Evolutionary conservation across 768 basidiomycete genomes (phyloP).

Genomic region (Auricularia cornea): DNA sequence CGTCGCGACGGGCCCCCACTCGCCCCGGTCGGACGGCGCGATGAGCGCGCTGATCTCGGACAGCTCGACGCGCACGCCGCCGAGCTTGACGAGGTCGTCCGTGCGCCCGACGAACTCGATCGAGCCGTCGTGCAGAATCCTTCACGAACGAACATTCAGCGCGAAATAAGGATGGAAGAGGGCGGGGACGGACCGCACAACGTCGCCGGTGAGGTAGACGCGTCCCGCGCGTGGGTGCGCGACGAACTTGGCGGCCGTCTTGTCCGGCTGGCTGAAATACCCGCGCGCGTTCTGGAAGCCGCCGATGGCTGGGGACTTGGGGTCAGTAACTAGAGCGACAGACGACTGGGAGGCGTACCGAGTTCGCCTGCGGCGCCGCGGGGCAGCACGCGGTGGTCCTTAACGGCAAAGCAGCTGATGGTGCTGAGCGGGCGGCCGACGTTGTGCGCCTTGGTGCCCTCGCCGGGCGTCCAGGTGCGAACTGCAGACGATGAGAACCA

Average conservation of each 20-base stretch:
- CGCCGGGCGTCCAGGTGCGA: neutral
- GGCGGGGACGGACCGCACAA: neutral
- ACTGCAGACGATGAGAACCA: neutral
- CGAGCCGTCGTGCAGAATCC: neutral
- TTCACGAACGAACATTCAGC: neutral
- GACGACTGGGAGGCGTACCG: neutral
- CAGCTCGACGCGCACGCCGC: neutral
- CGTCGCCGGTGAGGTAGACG: slow-evolving; percentile 1
- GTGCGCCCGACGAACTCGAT: neutral
- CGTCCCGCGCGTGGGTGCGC: neutral
- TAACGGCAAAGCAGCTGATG: neutral
- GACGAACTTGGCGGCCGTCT: slow-evolving; percentile 1
- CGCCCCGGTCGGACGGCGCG: neutral
- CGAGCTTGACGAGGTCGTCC: slow-evolving; percentile 1
- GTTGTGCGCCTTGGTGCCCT: neutral
- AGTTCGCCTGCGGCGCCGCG: neutral
- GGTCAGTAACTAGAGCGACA: neutral
- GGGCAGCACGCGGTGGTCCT: neutral
- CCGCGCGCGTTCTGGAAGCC: neutral
- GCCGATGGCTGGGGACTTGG: neutral
- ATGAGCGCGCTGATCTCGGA: neutral
- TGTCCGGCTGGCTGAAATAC: neutral
- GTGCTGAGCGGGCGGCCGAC: neutral
- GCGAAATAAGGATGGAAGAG: neutral
- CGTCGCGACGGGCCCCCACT: neutral